A percentile compares a stretch with the other conserved stretches of the same genome.
Evolutionary conservation across 192 early-diverging fungal species (phyloP).

Genomic region (Coemansia sp.): DNA sequence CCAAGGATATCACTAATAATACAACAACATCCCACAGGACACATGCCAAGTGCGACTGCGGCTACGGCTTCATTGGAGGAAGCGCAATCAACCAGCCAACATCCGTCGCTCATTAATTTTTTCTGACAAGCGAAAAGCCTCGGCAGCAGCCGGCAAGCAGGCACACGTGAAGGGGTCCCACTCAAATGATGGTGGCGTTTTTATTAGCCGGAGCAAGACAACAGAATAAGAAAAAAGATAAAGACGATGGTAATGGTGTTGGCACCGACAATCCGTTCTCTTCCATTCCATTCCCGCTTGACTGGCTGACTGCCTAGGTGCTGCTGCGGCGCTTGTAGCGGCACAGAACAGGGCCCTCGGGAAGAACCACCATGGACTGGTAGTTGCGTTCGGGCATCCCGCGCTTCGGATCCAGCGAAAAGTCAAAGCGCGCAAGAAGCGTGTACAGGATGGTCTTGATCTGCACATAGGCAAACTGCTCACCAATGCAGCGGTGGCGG

Average conservation of each 20-base stretch:
- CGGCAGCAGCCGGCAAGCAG: no score
- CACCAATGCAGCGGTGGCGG: constrained; percentile 98
- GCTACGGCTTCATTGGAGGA: background rate
- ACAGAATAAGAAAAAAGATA: background rate
- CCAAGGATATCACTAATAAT: no score
- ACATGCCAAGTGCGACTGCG: background rate
- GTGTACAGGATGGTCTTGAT: constrained; percentile 90
- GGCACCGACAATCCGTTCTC: no score
- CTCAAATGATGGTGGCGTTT: no score
- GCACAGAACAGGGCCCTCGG: constrained; percentile 62
- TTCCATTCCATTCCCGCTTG: background rate
- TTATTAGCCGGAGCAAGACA: no score
- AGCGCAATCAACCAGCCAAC: background rate
- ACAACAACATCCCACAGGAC: no score
- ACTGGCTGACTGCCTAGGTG: background rate
- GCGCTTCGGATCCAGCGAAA: constrained; percentile 64
- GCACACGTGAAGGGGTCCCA: no score
- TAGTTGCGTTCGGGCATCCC: constrained; percentile 84
- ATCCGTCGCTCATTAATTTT: background rate
- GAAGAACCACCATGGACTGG: constrained; percentile 91
- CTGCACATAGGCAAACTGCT: constrained; percentile 94
- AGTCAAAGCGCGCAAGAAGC: constrained; percentile 78
- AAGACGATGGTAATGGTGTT: background rate
- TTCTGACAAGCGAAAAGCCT: background rate
- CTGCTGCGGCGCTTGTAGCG: constrained; percentile 47